Conservation (phyloP, 202 grass and related monocot species). For the Bolboschoenoplectus hybrid region DNA sequence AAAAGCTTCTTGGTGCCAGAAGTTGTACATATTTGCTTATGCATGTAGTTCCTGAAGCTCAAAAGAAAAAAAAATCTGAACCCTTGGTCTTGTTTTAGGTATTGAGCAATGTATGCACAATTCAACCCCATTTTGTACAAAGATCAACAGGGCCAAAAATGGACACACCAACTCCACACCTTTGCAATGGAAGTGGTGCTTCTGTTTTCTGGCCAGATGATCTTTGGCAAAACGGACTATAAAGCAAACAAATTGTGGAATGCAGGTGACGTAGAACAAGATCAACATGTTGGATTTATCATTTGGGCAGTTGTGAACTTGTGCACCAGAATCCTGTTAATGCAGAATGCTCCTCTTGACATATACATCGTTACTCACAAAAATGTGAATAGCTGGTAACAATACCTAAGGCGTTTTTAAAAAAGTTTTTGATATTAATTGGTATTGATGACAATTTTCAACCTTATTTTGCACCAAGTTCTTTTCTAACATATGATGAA, state of each 20-base stretch:
- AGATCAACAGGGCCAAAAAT: background rate
- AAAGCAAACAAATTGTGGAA: background rate
- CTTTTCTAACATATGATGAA: conserved; percentile 11
- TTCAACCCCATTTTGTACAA: background rate
- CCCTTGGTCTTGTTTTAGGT: background rate
- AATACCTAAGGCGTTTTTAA: background rate
- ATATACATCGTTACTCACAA: background rate
- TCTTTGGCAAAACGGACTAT: background rate
- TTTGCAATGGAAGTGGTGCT: background rate
- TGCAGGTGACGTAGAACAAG: too few relatives aligned
- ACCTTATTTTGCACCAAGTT: conserved; percentile 11
- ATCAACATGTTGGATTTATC: too few relatives aligned
- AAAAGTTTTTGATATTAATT: background rate
- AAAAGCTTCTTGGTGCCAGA: background rate
- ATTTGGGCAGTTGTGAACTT: background rate
- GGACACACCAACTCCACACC: background rate
- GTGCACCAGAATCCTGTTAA: conserved; percentile 4
- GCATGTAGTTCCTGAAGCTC: background rate
- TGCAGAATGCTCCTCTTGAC: background rate
- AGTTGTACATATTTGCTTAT: background rate
- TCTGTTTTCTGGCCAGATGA: background rate
- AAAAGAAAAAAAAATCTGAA: background rate
- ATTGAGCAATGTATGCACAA: background rate
- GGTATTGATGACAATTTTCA: background rate
- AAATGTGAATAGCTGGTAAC: background rate